phyloP scores from a whole-genome alignment of 2,329 filamentous ascomycete species.

The Penicillium sp. region DNA sequence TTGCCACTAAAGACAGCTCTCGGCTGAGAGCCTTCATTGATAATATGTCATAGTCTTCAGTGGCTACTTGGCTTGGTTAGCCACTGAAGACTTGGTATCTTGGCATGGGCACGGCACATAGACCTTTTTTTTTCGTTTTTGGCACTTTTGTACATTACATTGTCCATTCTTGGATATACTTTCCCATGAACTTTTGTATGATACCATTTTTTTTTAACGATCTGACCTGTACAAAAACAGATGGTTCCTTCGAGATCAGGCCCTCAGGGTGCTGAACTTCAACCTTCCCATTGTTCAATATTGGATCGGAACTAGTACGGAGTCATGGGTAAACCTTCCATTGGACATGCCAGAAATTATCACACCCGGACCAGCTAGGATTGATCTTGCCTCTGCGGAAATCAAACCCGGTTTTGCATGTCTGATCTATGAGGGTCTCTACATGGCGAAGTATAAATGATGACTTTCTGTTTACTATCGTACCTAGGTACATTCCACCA shows the following conservation, averaged over 20 bases:
- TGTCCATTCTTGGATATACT: slow-evolving; percentile 20
- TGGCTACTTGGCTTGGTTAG: neutral
- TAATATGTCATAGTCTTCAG: slow-evolving; percentile 27
- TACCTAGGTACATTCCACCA: too few species aligned
- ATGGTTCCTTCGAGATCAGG: neutral
- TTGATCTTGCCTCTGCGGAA: too few species aligned
- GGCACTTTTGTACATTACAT: slow-evolving; percentile 19
- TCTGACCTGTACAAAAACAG: slow-evolving; percentile 1
- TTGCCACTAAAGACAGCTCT: slow-evolving; percentile 72
- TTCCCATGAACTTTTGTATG: slow-evolving; percentile 12
- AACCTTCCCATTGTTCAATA: neutral
- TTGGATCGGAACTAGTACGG: neutral
- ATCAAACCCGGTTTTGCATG: too few species aligned
- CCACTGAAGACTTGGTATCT: too few species aligned
- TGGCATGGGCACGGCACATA: slow-evolving; percentile 7
- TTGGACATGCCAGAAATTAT: neutral
- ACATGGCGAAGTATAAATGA: too few species aligned
- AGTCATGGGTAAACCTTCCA: neutral
- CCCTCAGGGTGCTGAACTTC: neutral
- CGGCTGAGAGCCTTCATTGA: slow-evolving; percentile 51
- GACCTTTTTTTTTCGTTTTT: slow-evolving; percentile 6
- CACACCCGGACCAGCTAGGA: too few species aligned
- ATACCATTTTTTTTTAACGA: slow-evolving; percentile 17
- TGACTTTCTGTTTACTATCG: too few species aligned
- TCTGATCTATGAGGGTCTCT: too few species aligned